phyloP scores from a whole-genome alignment of 177 flowering plant species.

The Tripterygium wilfordii region DNA sequence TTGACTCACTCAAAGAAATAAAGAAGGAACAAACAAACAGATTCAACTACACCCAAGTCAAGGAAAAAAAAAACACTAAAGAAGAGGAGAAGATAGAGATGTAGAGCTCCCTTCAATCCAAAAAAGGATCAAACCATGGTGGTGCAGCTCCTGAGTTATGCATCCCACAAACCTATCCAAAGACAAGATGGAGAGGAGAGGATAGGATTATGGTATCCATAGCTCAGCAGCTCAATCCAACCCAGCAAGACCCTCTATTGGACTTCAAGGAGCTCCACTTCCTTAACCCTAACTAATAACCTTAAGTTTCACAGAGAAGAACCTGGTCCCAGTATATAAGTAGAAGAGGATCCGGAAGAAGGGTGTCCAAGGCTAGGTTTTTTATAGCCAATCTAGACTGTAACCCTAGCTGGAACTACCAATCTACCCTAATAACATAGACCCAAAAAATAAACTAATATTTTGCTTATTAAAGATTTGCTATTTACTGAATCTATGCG shows the following conservation, averaged over 20 bases:
- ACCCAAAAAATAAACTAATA: background rate
- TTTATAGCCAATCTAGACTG: background rate
- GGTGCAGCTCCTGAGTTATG: conserved; percentile 61
- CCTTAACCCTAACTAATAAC: background rate
- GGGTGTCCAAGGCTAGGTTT: too few species aligned
- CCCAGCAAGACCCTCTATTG: conserved; percentile 42
- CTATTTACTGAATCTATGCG: too few species aligned
- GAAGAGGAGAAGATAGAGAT: too few species aligned
- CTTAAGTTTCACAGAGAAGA: background rate
- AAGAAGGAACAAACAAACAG: background rate
- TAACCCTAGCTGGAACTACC: background rate
- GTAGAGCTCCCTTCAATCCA: conserved; percentile 92
- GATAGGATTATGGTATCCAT: conserved; percentile 50
- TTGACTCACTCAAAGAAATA: too few species aligned
- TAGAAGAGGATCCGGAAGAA: too few species aligned
- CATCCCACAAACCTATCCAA: conserved; percentile 54
- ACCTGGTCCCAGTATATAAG: too few species aligned
- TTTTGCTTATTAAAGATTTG: too few species aligned
- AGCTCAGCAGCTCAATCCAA: conserved; percentile 50
- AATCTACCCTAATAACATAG: background rate
- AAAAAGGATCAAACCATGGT: conserved; percentile 37
- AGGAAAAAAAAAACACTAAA: too few species aligned
- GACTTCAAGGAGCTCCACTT: conserved; percentile 69
- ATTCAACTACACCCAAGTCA: background rate
- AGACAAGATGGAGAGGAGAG: background rate